phyloP scores from a whole-genome alignment of 1,284 basidiomycete species.

The Coniferiporia weirii region DNA sequence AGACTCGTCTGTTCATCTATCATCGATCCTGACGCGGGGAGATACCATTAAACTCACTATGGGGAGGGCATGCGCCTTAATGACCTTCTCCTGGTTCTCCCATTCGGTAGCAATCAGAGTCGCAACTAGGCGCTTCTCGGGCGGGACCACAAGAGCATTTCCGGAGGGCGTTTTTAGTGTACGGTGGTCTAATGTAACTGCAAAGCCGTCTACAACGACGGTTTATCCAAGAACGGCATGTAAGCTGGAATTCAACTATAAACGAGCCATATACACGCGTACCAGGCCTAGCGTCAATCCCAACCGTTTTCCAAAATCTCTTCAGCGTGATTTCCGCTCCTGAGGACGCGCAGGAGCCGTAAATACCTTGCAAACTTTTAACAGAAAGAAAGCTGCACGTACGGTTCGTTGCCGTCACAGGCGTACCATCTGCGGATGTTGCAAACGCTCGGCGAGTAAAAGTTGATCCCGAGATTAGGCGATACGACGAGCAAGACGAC shows the following conservation, averaged over 20 bases:
- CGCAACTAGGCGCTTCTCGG: slow-evolving; percentile 68
- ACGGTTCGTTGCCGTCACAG: slow-evolving; percentile 56
- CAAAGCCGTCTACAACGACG: slow-evolving; percentile 39
- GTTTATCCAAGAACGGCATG: neutral
- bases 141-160: slow-evolving; percentile 67
- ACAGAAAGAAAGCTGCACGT: slow-evolving; percentile 17
- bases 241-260: neutral
- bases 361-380: neutral
- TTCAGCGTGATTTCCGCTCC: slow-evolving; percentile 82
- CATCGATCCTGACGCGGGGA: slow-evolving; percentile 8
- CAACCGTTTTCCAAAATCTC: slow-evolving; percentile 89
- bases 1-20: neutral
- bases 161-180: slow-evolving; percentile 87
- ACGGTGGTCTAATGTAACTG: slow-evolving; percentile 80
- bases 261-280: slow-evolving; percentile 22
- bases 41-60: slow-evolving; percentile 52
- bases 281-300: slow-evolving; percentile 43
- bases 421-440: slow-evolving; percentile 31
- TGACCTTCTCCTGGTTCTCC: slow-evolving; percentile 83
- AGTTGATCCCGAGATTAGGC: neutral
- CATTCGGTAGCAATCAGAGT: slow-evolving; percentile 91
- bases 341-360: slow-evolving; percentile 28
- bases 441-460: slow-evolving; percentile 14
- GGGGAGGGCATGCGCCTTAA: slow-evolving; percentile 90
- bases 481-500: neutral